Evolutionary conservation across 2,329 filamentous ascomycete genomes (phyloP), one percentile per base, ranked within the genome.

Genomic region (Proliferodiscus dingleyae): DNA sequence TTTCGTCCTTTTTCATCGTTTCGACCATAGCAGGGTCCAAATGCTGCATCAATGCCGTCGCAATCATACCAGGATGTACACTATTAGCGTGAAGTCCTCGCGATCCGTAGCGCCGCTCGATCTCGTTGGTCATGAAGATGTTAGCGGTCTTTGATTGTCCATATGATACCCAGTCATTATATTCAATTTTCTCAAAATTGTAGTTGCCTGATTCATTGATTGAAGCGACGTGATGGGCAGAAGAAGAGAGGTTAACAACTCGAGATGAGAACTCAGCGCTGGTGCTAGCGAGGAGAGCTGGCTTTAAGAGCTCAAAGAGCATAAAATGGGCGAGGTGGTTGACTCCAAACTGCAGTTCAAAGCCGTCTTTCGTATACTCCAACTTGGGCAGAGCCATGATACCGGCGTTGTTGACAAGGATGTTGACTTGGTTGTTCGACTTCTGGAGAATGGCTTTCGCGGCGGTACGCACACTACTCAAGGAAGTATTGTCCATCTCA

Each of bases 291-390:
- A 77, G 54, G 7, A 78, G 59, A 0, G 64, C 53, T 0, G 65
- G 59, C 19, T 70, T 70, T 16, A 80, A 63, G 2, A 76, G 66
- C 21, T 73, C 61, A 53, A 75, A 73, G 10, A 78, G 66, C 0
- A 78, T 65, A 60, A 78, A 79, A 51, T 77, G 72, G 13, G 62
- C 66, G 2, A 80, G 61, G 53, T 78, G 70, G 55, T 78, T 78
- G 10, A 66, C 70, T 33, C 68, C 74, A 45, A 78, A 71, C 46
- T 78, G 73, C 0, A 59, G 57, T 51, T 79, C 74, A 52, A 70
- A 69, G 19, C 71, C 71, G 47, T 75, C 72, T 11, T 48, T 49
- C 1, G 69, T 75, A 6, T 49, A 39, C 38, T 40, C 60, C 56
- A 5, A 54, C 55, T 39, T 58, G 56, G 34, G 46, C 47, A 21